These are phyloP conservation scores for Oenanthe sinensis DNA, from an alignment of 129 eudicot species.

Conservation along the genomic window DNA sequence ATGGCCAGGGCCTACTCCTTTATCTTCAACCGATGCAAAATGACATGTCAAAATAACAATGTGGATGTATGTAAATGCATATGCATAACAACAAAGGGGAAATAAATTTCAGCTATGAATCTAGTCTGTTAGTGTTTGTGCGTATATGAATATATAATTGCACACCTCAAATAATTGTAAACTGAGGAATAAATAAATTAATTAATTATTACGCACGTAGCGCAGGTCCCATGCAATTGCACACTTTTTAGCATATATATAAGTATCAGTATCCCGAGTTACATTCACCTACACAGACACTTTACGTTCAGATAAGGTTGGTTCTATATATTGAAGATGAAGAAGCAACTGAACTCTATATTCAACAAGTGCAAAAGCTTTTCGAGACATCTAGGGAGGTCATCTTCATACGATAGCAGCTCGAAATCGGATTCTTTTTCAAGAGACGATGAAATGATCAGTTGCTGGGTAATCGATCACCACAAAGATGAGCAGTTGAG, in stretches of 20 bases:
- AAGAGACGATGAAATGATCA: constrained; percentile 12
- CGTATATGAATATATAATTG: not conserved
- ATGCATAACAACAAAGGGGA: not conserved
- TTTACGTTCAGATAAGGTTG: not conserved
- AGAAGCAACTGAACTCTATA: constrained; percentile 35
- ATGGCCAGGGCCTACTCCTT: not conserved
- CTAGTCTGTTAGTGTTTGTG: not conserved
- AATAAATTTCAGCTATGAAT: not conserved
- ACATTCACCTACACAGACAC: not conserved
- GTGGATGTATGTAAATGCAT: not conserved
- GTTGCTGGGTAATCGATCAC: not conserved
- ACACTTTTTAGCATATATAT: not conserved
- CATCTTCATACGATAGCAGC: constrained; percentile 21
- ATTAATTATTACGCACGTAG: constrained; percentile 1
- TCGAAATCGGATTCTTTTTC: constrained; percentile 27
- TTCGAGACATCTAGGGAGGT: constrained; percentile 29
- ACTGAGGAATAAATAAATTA: not conserved
- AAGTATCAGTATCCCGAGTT: not conserved
- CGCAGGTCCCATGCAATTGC: not conserved
- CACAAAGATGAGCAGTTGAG: constrained; percentile 18
- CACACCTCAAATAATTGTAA: not conserved
- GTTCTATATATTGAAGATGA: not conserved
- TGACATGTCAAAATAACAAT: not conserved
- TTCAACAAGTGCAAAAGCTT: constrained; percentile 41
- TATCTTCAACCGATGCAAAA: not conserved